phyloP scores from a whole-genome alignment of 345 rosid genomes.

The Eutrema japonicum region DNA sequence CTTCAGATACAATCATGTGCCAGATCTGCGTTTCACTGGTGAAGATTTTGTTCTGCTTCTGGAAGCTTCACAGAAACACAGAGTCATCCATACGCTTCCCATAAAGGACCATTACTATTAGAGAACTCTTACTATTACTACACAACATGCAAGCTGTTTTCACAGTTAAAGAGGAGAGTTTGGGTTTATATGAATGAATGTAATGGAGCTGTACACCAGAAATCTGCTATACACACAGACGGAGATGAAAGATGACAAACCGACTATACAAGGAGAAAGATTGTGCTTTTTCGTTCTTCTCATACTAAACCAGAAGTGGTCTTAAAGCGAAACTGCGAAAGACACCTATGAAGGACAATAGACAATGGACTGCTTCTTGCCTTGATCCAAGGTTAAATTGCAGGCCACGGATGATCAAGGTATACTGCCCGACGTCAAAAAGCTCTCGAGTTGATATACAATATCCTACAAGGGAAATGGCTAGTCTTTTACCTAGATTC shows the following conservation, averaged over 20 bases:
- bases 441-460: conserved; percentile 32
- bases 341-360: conserved; percentile 4
- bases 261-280: conserved; percentile 29
- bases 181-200: conserved; percentile 31
- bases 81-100: conserved; percentile 26
- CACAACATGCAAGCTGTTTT: conserved; percentile 29
- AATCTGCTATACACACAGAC: conserved; percentile 34
- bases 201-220: conserved; percentile 36
- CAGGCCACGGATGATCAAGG: conserved; percentile 27
- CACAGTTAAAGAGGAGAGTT: conserved; percentile 24
- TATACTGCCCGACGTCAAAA: conserved; percentile 33
- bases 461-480: conserved; percentile 25
- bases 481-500: conserved; percentile 48
- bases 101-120: conserved; percentile 28
- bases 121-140: conserved; percentile 34
- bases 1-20: conserved; percentile 43
- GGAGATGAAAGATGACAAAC: conserved; percentile 3
- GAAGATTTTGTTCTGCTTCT: conserved; percentile 35
- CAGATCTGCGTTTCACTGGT: conserved; percentile 19
- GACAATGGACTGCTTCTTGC: conserved; percentile 19
- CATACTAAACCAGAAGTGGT: conserved; percentile 21
- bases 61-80: conserved; percentile 16
- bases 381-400: conserved; percentile 17
- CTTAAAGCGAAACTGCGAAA: neutral
- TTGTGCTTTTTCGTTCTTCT: conserved; percentile 11